Base-by-base conservation (phyloP, 1,284 basidiomycete genomes). In the Sparassis latifolia region DNA sequence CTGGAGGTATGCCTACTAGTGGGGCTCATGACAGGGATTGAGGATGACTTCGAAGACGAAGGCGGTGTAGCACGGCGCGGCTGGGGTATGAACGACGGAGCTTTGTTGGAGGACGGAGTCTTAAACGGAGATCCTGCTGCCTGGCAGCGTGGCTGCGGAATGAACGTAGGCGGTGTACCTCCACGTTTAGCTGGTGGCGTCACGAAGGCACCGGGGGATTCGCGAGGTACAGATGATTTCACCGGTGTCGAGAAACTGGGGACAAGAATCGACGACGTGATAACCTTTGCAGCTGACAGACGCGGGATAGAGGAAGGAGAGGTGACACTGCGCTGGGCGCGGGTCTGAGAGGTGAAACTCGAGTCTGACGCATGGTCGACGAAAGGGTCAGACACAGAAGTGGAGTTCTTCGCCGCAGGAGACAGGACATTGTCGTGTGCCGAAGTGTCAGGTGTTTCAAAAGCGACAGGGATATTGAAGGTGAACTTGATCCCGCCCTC, bases 401-500 rank as follows among this genome's bases (percentile, higher is more conserved):
- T 12, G 9, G 41, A 35, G 2, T 52, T 52, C 32, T 42, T 50
- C 5, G 50, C 53, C 12, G 54, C 55, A 12, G 58, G 55, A 27
- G 58, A 56, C 29, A 57, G 32, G 53, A 50, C 46, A 40, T 51
- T 49, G 52, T 46, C 41, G 50, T 52, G 7, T 43, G 53, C 4
- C 52, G 53, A 41, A 39, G 52, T 52, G 28, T 53, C 55, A 5
- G 59, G 20, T 20, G 20, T 20, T 20, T 20, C 20, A 20, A 20
- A 20, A 20, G 20, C 20, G 20, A 20, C 66, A 2, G 83, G 80
- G 10, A 78, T 76, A 5, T 77, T 79, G 57, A 88, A 86, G 2
- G 75, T 82, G 56, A 87, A 86, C 56, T 75, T 80, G 61, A 88
- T 84, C 9, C 85, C 85, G 10, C 80, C 79, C 42, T 78, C 75